These are phyloP conservation scores for Exserohilum rostratum DNA, from an alignment of 2,329 filamentous ascomycete genomes.

Conservation along the genomic window DNA sequence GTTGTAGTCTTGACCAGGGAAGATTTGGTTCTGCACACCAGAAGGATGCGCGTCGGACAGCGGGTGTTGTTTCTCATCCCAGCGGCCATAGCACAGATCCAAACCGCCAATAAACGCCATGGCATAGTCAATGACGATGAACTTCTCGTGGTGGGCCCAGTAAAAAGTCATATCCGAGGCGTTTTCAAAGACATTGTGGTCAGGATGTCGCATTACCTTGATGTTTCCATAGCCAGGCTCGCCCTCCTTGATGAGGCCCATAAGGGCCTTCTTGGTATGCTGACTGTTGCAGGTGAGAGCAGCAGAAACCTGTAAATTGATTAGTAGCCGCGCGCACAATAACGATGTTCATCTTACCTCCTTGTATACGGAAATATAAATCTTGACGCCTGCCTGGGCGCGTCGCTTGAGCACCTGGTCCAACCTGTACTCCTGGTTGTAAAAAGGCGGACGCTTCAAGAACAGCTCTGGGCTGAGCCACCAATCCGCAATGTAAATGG, in stretches of 20 bases:
- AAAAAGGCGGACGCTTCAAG: constrained; percentile 80
- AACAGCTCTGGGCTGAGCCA: constrained; percentile 92
- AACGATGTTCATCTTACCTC: constrained; percentile 58
- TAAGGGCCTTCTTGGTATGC: constrained; percentile 87
- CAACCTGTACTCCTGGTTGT: constrained; percentile 83
- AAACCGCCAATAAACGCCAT: constrained; percentile 92
- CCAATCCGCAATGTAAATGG: constrained; percentile 97
- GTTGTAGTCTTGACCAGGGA: constrained; percentile 97
- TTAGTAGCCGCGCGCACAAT: constrained; percentile 6
- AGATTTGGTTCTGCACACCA: constrained; percentile 81
- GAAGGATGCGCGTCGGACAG: constrained; percentile 87
- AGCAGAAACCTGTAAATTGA: constrained; percentile 40
- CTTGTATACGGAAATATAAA: constrained; percentile 91
- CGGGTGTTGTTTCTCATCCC: constrained; percentile 86
- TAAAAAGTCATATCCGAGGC: constrained; percentile 96
- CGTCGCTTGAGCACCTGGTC: constrained; percentile 86
- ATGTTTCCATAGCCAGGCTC: constrained; percentile 87
- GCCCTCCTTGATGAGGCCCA: constrained; percentile 81
- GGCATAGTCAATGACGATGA: constrained; percentile 90
- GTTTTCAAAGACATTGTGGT: constrained; percentile 94
- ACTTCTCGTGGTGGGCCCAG: constrained; percentile 98
- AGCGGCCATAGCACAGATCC: constrained; percentile 93
- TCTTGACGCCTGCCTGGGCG: constrained; percentile 91
- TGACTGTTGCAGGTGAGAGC: constrained; percentile 85
- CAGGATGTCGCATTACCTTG: constrained; percentile 84